Conservation (phyloP, 2,329 filamentous ascomycete species). For the Claviceps sp. region DNA sequence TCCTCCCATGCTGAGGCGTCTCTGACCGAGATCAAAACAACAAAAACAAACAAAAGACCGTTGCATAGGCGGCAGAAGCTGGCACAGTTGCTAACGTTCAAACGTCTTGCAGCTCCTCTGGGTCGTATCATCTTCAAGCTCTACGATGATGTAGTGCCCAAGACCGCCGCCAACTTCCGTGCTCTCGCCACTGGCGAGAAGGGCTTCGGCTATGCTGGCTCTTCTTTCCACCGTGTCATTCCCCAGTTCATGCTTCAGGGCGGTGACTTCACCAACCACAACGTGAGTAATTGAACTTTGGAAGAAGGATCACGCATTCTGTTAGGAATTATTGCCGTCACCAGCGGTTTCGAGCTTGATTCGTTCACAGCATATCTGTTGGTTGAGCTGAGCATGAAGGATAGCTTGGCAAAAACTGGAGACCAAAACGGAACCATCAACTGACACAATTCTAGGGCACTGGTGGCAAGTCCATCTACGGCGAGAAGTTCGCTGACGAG, state of each 20-base stretch:
- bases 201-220: constrained; percentile 71
- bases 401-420: no score
- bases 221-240: constrained; percentile 86
- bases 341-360: no score
- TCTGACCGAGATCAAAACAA: no score
- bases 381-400: no score
- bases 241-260: constrained; percentile 91
- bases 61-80: not conserved
- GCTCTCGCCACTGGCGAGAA: constrained; percentile 69
- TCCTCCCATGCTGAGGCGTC: no score
- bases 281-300: constrained; percentile 38
- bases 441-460: constrained; percentile 6
- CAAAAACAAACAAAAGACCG: not conserved
- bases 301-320: no score
- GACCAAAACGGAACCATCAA: no score
- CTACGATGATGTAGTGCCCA: constrained; percentile 74
- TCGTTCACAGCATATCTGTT: no score
- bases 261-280: constrained; percentile 86
- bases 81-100: not conserved
- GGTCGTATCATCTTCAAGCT: constrained; percentile 85
- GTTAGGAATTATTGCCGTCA: no score
- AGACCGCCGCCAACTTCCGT: constrained; percentile 76
- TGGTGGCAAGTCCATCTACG: constrained; percentile 12
- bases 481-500: constrained; percentile 10
- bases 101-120: constrained; percentile 1